Evolutionary conservation across 2,329 filamentous ascomycete species (phyloP).

Genomic region (Dactylellina cionopaga): DNA sequence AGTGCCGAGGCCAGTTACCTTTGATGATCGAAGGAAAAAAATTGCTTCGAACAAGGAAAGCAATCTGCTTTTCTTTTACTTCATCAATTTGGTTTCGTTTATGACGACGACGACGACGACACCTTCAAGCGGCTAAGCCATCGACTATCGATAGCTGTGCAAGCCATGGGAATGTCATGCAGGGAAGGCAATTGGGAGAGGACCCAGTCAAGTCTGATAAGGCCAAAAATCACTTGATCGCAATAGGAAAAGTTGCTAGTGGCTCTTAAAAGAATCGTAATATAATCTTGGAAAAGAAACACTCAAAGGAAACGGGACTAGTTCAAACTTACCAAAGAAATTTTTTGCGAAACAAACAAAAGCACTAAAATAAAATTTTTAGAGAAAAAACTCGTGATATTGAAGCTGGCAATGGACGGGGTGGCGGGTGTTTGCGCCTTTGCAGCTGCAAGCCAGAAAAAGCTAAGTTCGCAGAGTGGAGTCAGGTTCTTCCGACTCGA

Average conservation of each 20-base stretch:
- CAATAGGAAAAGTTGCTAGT: constrained; percentile 13
- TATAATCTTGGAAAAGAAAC: constrained; percentile 9
- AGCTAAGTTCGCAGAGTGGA: constrained; percentile 18
- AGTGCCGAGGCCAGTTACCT: constrained; percentile 41
- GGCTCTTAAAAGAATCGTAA: constrained; percentile 12
- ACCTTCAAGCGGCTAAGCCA: constrained; percentile 13
- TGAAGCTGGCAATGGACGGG: constrained; percentile 13
- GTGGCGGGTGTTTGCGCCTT: constrained; percentile 47
- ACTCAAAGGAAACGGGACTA: no score
- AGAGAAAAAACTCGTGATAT: constrained; percentile 25
- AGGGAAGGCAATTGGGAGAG: constrained; percentile 23
- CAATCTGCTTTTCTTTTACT: not conserved
- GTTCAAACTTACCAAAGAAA: no score
- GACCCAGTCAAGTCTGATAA: constrained; percentile 17
- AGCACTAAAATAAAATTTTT: no score
- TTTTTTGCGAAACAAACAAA: no score
- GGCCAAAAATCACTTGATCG: constrained; percentile 41
- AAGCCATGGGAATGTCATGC: constrained; percentile 37
- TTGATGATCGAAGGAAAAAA: constrained; percentile 18
- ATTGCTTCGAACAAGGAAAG: constrained; percentile 17
- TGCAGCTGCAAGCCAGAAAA: constrained; percentile 28
- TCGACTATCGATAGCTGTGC: constrained; percentile 26
- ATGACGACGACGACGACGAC: constrained; percentile 43
- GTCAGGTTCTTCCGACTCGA: constrained; percentile 29
- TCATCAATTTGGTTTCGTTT: not conserved